Evolutionary conservation across 2,329 filamentous ascomycete species (phyloP), one percentile per base, ranked within the genome.

Genomic region (Curvularia sp.): DNA sequence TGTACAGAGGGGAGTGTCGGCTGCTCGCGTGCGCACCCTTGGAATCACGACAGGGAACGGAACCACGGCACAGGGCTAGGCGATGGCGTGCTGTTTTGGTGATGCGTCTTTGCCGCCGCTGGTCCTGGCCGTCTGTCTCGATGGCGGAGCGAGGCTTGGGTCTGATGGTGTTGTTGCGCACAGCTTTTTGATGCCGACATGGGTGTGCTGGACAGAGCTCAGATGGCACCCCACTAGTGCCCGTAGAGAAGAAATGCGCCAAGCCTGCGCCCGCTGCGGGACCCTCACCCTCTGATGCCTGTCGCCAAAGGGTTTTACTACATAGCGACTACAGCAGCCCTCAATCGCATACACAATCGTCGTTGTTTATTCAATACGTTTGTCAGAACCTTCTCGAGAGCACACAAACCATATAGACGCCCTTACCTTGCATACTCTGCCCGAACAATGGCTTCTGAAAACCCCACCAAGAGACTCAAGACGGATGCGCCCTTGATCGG

Each of bases 381-480:
- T 7, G 22, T 54, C 3, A 57, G 38, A 49, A 39, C 12, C 9
- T 24, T 24, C 22, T 24, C 4, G 22, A 24, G 4, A 24, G 22
- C 53, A 18, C 43, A 52, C 44, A 49, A 13, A 44, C 47, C 42
- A 41, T 8, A n/a, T 35, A 38, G 39, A 30, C 28, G 49, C 9
- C 20, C n/a, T 35, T 38, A 30, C 15, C 24, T 49, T 13, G 38
- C 31, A 41, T 15, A 20, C 47, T 50, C 18, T n/a, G 28, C 26
- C 31, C 65, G 53, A 18, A 61, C 61, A 54, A 76, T 76, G 73
- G 63, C 73, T 44, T 64, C 69, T 46, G 74, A 76, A 62, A 74
- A 75, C 67, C 75, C 75, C 68, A 85, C 88, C 63, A 98, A 98
- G 81, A 89, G 91, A 78, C 81, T 96, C 77, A 97, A 96, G 85